Evolutionary conservation across 106 monocot species (phyloP).

Genomic region (Apostasia shenzhenica): DNA sequence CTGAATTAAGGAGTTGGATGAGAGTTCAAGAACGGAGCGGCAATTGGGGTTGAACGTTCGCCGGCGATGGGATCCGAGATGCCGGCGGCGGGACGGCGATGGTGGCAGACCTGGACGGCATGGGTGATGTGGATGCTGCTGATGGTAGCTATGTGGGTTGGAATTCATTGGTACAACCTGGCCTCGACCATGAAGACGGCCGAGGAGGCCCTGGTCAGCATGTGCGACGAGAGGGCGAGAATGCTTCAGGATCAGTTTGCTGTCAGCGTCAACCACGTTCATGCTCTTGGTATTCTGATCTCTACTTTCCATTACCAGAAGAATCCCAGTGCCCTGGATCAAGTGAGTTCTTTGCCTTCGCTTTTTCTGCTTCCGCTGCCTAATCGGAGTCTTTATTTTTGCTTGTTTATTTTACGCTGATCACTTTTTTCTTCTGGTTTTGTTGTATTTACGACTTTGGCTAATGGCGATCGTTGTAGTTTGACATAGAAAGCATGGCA

Average conservation of each 20-base stretch:
- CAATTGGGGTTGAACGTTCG: not conserved
- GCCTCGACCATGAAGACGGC: constrained; percentile 42
- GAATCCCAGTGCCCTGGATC: constrained; percentile 71
- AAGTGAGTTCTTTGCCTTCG: constrained; percentile 25
- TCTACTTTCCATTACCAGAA: constrained; percentile 89
- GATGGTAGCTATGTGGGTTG: constrained; percentile 22
- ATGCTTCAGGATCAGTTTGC: constrained; percentile 97
- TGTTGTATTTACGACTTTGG: not conserved
- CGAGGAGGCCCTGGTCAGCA: constrained; percentile 52
- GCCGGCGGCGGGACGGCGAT: constrained; percentile 3
- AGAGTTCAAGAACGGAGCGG: not conserved
- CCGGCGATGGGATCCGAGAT: constrained; percentile 13
- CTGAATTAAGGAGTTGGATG: not conserved
- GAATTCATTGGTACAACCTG: constrained; percentile 31
- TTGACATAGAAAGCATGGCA: not conserved
- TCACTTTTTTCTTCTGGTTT: not conserved
- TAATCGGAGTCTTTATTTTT: not conserved
- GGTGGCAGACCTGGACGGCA: constrained; percentile 30
- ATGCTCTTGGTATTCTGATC: constrained; percentile 81
- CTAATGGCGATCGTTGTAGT: too few relatives aligned
- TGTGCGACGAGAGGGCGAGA: constrained; percentile 90
- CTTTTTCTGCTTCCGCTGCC: not conserved
- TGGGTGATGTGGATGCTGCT: constrained; percentile 21
- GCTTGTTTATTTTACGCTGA: not conserved
- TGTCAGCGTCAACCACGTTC: constrained; percentile 87